Conservation (phyloP, 345 rosid species). For the Camelina laxa region DNA sequence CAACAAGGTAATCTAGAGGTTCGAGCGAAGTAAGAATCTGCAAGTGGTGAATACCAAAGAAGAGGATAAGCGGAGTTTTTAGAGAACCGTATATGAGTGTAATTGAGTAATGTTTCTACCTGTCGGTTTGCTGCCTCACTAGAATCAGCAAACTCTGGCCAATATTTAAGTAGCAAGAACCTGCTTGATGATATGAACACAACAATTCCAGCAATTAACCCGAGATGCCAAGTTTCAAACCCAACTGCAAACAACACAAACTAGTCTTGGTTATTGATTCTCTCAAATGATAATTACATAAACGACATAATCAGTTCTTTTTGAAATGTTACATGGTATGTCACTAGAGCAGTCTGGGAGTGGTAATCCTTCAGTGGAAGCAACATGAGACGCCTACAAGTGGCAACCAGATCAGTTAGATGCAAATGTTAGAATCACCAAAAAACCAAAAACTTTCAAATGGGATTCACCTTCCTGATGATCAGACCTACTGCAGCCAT, state of each 20-base stretch:
- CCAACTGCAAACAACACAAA: conserved; percentile 57
- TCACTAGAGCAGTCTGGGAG: conserved; percentile 67
- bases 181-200: conserved; percentile 72
- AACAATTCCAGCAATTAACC: conserved; percentile 67
- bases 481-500: conserved; percentile 68
- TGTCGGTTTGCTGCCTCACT: conserved; percentile 82
- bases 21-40: conserved; percentile 87
- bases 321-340: conserved; percentile 52
- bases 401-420: conserved; percentile 13
- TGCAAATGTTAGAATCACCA: conserved; percentile 1
- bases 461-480: conserved; percentile 64
- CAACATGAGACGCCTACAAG: conserved; percentile 79
- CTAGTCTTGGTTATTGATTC: background rate
- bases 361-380: conserved; percentile 70
- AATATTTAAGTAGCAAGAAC: conserved; percentile 64
- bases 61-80: background rate
- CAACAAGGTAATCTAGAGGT: conserved; percentile 75
- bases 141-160: conserved; percentile 88
- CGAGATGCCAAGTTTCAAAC: conserved; percentile 85
- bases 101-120: conserved; percentile 46
- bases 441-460: conserved; percentile 10
- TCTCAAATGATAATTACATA: conserved; percentile 4
- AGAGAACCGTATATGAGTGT: conserved; percentile 11
- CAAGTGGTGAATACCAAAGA: conserved; percentile 6
- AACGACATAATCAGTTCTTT: background rate